Percentiles rank a stretch among this genome's conserved stretches.
Conservation (phyloP, 1,284 basidiomycete genomes). For the Anthracocystis panici-leucophaei region DNA sequence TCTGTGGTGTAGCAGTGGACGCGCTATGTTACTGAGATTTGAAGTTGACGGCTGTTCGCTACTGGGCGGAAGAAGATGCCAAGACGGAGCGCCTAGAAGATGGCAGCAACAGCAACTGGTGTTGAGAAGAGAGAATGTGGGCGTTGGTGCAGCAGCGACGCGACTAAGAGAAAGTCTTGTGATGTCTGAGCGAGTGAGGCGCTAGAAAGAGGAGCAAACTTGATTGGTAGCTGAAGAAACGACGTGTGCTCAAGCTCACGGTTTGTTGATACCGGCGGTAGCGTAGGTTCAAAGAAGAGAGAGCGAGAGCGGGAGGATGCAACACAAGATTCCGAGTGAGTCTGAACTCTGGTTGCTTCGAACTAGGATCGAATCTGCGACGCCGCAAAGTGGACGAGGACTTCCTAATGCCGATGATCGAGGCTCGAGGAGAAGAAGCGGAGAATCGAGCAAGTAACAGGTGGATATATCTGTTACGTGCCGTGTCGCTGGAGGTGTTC, state of each 20-base stretch:
- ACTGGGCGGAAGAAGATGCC: neutral
- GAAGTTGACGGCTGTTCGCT: neutral
- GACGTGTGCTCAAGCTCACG: neutral
- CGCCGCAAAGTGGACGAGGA: slow-evolving; percentile 1
- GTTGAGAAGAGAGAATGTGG: neutral
- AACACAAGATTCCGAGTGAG: slow-evolving; percentile 6
- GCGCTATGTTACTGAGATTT: neutral
- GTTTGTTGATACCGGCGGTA: slow-evolving; percentile 11
- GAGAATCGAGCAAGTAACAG: slow-evolving; percentile 6
- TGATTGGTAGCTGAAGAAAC: neutral
- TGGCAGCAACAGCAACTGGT: neutral
- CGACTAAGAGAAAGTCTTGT: neutral
- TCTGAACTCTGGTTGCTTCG: neutral
- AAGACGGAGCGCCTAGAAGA: neutral
- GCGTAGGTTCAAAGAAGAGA: slow-evolving; percentile 1
- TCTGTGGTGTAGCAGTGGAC: neutral
- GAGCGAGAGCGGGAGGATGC: slow-evolving; percentile 1
- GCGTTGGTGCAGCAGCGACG: neutral
- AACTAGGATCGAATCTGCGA: too few relatives aligned
- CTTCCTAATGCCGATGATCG: slow-evolving; percentile 13
- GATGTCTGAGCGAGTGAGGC: neutral
- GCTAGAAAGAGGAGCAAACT: neutral
- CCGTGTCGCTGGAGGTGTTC: slow-evolving; percentile 2
- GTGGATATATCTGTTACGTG: neutral
- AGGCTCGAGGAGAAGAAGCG: slow-evolving; percentile 13